Percentiles rank a stretch among this genome's conserved stretches.
Evolutionary conservation across 305 asterid species (phyloP).

Genomic region (Fraxinus albicans): DNA sequence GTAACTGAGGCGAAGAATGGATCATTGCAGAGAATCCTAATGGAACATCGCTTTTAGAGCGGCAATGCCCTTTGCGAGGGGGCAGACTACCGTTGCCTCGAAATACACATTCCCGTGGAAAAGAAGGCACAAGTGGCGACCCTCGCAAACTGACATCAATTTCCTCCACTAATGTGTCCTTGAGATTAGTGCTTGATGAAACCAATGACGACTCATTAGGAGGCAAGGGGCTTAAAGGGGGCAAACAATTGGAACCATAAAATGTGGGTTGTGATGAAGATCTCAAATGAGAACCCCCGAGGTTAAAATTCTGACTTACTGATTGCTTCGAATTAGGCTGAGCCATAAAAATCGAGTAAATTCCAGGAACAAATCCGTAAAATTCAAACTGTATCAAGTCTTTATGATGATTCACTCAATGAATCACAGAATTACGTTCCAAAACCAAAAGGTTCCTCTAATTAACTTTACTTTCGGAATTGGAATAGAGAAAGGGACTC

Average conservation of each 20-base stretch:
- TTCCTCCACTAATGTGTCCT: conserved; percentile 60
- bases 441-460: not conserved
- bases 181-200: conserved; percentile 50
- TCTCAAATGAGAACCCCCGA: conserved; percentile 50
- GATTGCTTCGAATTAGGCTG: conserved; percentile 59
- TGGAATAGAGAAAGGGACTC: conserved; percentile 7
- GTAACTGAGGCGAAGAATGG: conserved; percentile 74
- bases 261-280: conserved; percentile 59
- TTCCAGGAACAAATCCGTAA: not conserved
- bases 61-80: conserved; percentile 74
- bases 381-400: not conserved
- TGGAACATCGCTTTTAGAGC: conserved; percentile 76
- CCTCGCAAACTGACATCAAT: conserved; percentile 54
- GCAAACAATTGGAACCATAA: conserved; percentile 52
- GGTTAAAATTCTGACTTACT: conserved; percentile 30
- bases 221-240: conserved; percentile 75
- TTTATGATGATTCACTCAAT: not conserved
- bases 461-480: conserved; percentile 1
- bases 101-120: conserved; percentile 34
- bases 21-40: conserved; percentile 70
- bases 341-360: conserved; percentile 50
- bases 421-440: conserved; percentile 2
- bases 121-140: conserved; percentile 30
- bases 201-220: conserved; percentile 51
- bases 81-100: conserved; percentile 56